Percentiles rank a stretch among this genome's conserved stretches.
Evolutionary conservation across 768 basidiomycete genomes (phyloP).

Genomic region (Serendipita vermifera): DNA sequence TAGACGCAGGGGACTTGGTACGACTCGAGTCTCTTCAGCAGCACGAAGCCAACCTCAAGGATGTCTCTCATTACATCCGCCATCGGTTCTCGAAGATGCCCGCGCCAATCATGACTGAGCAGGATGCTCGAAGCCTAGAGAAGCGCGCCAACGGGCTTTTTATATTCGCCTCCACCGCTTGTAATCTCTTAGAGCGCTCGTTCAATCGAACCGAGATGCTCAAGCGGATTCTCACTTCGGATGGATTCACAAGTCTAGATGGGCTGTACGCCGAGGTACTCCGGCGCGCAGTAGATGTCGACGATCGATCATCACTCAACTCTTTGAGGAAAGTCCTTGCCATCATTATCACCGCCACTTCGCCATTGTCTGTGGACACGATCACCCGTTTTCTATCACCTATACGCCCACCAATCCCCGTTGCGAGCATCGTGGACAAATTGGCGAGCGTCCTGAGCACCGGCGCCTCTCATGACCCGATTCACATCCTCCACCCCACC

Average conservation of each 20-base stretch:
- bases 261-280: slow-evolving; percentile 1
- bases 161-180: neutral
- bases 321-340: neutral
- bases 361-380: neutral
- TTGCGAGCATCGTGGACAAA: neutral
- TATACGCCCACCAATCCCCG: too few species aligned
- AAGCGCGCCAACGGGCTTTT: neutral
- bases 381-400: neutral
- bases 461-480: neutral
- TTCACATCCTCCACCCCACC: slow-evolving; percentile 1
- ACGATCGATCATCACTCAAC: neutral
- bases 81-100: neutral
- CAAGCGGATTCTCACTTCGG: neutral
- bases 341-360: neutral
- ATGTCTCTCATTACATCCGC: neutral
- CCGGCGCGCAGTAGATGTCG: neutral
- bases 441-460: neutral
- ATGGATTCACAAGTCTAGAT: neutral
- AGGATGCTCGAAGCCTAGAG: neutral
- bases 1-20: too few species aligned
- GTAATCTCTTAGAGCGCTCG: neutral
- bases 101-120: neutral
- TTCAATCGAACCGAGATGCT: neutral
- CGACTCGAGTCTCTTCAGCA: too few species aligned
- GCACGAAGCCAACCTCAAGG: neutral